Percentiles rank a stretch among this genome's conserved stretches.
Evolutionary conservation across 2,329 filamentous ascomycete genomes (phyloP).

Genomic region (Penicillium decumbens): DNA sequence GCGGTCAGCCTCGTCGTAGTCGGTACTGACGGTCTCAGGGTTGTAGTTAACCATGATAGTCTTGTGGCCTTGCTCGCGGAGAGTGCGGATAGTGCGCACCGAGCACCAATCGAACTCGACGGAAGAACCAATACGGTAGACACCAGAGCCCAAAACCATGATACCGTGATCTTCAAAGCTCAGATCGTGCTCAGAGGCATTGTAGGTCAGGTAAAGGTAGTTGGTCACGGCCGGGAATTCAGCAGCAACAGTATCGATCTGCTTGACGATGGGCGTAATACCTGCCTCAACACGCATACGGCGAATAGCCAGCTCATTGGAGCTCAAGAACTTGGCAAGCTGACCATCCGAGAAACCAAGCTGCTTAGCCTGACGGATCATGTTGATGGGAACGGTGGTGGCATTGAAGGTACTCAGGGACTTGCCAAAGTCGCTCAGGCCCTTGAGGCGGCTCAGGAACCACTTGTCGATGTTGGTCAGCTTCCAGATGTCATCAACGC

Average conservation of each 20-base stretch:
- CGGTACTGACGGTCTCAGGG: conserved; percentile 81
- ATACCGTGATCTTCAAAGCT: conserved; percentile 82
- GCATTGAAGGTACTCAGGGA: conserved; percentile 67
- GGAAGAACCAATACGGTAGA: conserved; percentile 94
- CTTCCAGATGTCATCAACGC: conserved; percentile 96
- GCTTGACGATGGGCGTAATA: conserved; percentile 87
- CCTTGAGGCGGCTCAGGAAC: conserved; percentile 91
- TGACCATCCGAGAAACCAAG: conserved; percentile 93
- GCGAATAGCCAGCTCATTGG: conserved; percentile 86
- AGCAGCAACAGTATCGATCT: conserved; percentile 96
- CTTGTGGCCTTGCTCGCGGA: conserved; percentile 79
- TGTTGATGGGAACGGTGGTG: conserved; percentile 57
- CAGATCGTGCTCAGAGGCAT: conserved; percentile 80
- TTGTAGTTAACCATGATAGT: conserved; percentile 97
- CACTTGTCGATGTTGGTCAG: conserved; percentile 98
- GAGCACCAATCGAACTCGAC: conserved; percentile 99
- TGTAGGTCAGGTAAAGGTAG: conserved; percentile 95
- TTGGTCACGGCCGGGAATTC: conserved; percentile 95
- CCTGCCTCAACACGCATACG: conserved; percentile 77
- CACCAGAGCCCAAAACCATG: conserved; percentile 93
- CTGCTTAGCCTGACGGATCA: conserved; percentile 81
- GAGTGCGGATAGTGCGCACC: conserved; percentile 84
- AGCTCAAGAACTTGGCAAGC: conserved; percentile 88
- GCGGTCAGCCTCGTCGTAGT: conserved; percentile 90
- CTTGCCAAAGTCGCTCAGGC: conserved; percentile 82